Percentiles rank a stretch among this genome's conserved stretches.
Evolutionary conservation across 2,329 filamentous ascomycete genomes (phyloP).

Genomic region (Phyllachora maydis): DNA sequence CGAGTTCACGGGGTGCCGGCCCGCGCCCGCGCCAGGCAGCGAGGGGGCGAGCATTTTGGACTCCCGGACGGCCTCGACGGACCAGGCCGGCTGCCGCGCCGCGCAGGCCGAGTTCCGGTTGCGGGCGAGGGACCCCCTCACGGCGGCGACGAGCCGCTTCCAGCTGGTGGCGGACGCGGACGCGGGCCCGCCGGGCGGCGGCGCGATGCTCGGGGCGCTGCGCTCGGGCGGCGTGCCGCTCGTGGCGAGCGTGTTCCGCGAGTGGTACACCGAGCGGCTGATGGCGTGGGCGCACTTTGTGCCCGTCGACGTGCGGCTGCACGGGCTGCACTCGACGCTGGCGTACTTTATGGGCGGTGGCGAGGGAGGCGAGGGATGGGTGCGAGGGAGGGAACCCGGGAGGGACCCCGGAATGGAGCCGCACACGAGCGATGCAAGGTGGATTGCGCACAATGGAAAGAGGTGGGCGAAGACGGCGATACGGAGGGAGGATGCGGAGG

Average conservation of each 20-base stretch:
- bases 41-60: too few relatives aligned
- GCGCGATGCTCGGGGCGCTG: slow-evolving; percentile 40
- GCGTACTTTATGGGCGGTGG: slow-evolving; percentile 57
- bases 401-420: slow-evolving; percentile 23
- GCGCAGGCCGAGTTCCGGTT: slow-evolving; percentile 27
- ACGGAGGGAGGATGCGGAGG: slow-evolving; percentile 54
- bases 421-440: slow-evolving; percentile 31
- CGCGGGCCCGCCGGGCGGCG: slow-evolving; percentile 43
- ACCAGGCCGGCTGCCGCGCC: too few relatives aligned
- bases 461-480: slow-evolving; percentile 44
- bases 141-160: too few relatives aligned
- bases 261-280: slow-evolving; percentile 62
- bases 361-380: too few relatives aligned
- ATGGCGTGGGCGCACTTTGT: slow-evolving; percentile 66
- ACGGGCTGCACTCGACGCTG: slow-evolving; percentile 52
- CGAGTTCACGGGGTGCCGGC: slow-evolving; percentile 29
- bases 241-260: slow-evolving; percentile 49
- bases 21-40: slow-evolving; percentile 13
- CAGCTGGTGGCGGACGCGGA: slow-evolving; percentile 55
- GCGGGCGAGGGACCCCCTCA: too few relatives aligned
- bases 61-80: too few relatives aligned
- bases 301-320: slow-evolving; percentile 52
- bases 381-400: slow-evolving; percentile 22
- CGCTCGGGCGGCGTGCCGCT: slow-evolving; percentile 48
- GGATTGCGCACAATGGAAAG: slow-evolving; percentile 44